Base-by-base conservation (phyloP, 163 green algal species). In the Botryococcus braunii region DNA sequence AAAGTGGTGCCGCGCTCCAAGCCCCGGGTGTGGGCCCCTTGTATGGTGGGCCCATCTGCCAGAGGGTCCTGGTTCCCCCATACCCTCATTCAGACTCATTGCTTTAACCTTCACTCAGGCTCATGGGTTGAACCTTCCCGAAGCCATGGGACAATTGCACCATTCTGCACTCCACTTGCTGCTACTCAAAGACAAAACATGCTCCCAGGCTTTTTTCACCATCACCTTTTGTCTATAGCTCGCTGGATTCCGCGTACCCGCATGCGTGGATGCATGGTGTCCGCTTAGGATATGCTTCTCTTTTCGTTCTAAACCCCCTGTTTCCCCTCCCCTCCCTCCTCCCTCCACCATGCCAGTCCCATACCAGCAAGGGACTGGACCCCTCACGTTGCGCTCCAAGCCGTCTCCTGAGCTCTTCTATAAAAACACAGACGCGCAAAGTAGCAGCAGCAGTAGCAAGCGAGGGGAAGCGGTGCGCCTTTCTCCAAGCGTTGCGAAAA, bases 41-140 rank as follows among this genome's bases (percentile, higher is more conserved):
- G 93, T 64, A 99, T 99, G 29, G 87, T 85, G 17, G 89, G 92
- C 0, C 94, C 94, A 69, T 99, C 94, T 11, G 94, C 94, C n/a
- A 99, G 74, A 0, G 94, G 94, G 77, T 99, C 94, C 83, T 92
- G 76, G 38, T 74, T 40, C n/a, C 6, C 49, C 1, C 11, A 52
- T 13, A 52, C 13, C 43, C 13, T 52, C 43, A 13, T 52, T 17
- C 13, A 27, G 43, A 27, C 13, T 52, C 13, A 27, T 17, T 13
- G 13, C 13, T 13, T 17, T 17, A 52, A 17, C 43, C 43, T 52
- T 13, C 13, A 52, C 43, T 17, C 17, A 52, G 43, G 13, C 17
- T 13, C 43, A 13, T 17, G 13, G 43, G 13, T 52, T 52, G 17
- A 52, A 17, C 43, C 17, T 52, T 52, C 13, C 43, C 17, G 43